Evolutionary conservation across 2,329 filamentous ascomycete species (phyloP).

Genomic region (Metarhizium sp.): DNA sequence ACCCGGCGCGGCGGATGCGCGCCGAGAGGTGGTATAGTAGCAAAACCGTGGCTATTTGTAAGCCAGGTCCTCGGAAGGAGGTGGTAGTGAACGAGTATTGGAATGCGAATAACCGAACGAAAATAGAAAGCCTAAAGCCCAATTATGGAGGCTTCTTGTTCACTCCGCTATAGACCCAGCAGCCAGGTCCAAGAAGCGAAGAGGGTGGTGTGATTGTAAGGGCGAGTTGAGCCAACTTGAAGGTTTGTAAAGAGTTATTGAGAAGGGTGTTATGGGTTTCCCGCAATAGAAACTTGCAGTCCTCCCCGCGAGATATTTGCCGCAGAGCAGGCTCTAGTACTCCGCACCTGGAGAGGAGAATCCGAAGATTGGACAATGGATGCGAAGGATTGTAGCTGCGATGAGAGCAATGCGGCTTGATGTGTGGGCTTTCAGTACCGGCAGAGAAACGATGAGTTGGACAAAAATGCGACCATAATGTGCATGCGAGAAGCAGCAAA

Average conservation of each 20-base stretch:
- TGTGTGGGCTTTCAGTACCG: background rate
- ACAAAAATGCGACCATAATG: background rate
- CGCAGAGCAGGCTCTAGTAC: background rate
- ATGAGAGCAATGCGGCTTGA: background rate
- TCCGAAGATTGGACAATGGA: too few relatives aligned
- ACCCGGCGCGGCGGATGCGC: constrained; percentile 28
- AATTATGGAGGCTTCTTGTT: constrained; percentile 98
- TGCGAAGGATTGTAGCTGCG: background rate
- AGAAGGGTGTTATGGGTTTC: background rate
- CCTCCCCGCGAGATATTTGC: background rate
- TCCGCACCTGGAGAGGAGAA: background rate
- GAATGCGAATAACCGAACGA: background rate
- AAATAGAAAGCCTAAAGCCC: background rate
- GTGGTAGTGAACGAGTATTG: background rate
- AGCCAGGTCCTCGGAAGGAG: background rate
- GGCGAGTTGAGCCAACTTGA: constrained; percentile 90
- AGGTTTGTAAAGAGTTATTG: constrained; percentile 37
- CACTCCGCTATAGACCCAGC: constrained; percentile 93
- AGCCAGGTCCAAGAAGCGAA: constrained; percentile 84
- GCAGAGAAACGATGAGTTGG: background rate
- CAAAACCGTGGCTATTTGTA: constrained; percentile 17
- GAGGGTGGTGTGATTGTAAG: constrained; percentile 61
- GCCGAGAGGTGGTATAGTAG: constrained; percentile 22
- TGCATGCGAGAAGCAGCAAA: constrained; percentile 5
- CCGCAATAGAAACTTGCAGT: background rate